Evolutionary conservation across 2,329 filamentous ascomycete genomes (phyloP), one percentile per base, ranked within the genome.

Genomic region (Pyrenochaeta sp.): DNA sequence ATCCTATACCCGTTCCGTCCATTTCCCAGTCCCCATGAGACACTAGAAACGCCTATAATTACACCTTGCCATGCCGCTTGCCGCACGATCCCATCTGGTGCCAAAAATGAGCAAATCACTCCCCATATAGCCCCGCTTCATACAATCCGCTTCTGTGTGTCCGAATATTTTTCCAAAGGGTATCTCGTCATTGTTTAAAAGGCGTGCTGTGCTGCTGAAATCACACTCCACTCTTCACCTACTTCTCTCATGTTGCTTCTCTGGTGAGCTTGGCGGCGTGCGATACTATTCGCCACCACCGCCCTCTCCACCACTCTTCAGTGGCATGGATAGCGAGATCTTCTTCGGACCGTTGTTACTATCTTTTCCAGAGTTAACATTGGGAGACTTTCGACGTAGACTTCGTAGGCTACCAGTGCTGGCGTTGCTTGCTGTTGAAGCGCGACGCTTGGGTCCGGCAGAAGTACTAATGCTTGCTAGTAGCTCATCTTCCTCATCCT

Each of bases 401-500:
- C 56, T 68, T 22, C 64, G 66, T 21, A 68, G 31, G 34, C 60
- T 70, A 15, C 59, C 55, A n/a, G 53, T 65, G 38, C 63, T 68
- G 30, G 63, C 53, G 29, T 64, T 68, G 48, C 69, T 71, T 15
- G 59, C 63, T 22, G 61, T 51, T 6, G 68, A 70, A 27, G 68
- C 74, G 40, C 73, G 77, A 20, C 77, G 68, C 44, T 78, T 74
- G 38, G 75, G 74, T 9, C 65, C 66, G 34, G 72, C 63, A n/a
- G 65, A 61, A 13, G 65, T 63, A 11, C 89, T 84, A 59, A 96
- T 79, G 72, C 94, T 96, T 41, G 86, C 85, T n/a, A 97, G 55
- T 9, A 70, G 75, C 63, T 93, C 90, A 54, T 96, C 92, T 42
- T 96, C 92, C 31, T 96, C 93, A 50, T 96, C 90, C 44, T 96